Base-by-base conservation (phyloP, 2,329 filamentous ascomycete genomes). In the Fusarium pseudonygamai region DNA sequence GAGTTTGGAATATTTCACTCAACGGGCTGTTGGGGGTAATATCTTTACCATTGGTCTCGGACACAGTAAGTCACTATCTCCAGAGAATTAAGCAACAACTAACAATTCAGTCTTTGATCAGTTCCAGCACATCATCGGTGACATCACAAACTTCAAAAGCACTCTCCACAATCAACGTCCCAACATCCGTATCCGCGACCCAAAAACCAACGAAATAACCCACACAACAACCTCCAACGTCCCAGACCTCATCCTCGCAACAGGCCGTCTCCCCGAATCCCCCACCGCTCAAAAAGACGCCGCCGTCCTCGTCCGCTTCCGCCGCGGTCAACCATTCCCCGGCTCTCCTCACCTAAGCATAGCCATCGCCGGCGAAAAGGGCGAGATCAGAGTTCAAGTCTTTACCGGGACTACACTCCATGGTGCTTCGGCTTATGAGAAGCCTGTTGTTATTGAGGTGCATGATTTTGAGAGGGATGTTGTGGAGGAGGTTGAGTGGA, bases 301-400 rank as follows among this genome's bases (percentile, higher is more conserved):
- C 0, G 82, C 83, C 0, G 74, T 88, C 0, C 82, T 82, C 2
- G 71, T 85, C n/a, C 83, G 83, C 9, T 83, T 86, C 69, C 84
- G 85, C 7, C 83, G 84, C 20, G 87, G 88, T 0, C 82, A 84
- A 22, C 82, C 85, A 0, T 89, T 89, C 76, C 84, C 84, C 0
- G 85, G 81, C 3, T 83, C 85, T 0, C 82, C 85, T 0, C 81
- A 79, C 5, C 75, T 88, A 0, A 77, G 83, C 2, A 90, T 88
- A 86, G 83, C 81, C 12, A 84, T 91, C 43, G 81, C 85, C 49
- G 87, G 88, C 26, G 84, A 87, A 58, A 85, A 83, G 68, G 87
- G 87, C 1, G 87, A 89, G 78, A 80, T 89, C 8, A 79, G 84
- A 20, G 73, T 88, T 1, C 79, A 78, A 1, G 77, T 81, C 0